Evolutionary conservation across 1,284 basidiomycete species (phyloP), one percentile per base, ranked within the genome.

Genomic region (Trichosporon faecale): DNA sequence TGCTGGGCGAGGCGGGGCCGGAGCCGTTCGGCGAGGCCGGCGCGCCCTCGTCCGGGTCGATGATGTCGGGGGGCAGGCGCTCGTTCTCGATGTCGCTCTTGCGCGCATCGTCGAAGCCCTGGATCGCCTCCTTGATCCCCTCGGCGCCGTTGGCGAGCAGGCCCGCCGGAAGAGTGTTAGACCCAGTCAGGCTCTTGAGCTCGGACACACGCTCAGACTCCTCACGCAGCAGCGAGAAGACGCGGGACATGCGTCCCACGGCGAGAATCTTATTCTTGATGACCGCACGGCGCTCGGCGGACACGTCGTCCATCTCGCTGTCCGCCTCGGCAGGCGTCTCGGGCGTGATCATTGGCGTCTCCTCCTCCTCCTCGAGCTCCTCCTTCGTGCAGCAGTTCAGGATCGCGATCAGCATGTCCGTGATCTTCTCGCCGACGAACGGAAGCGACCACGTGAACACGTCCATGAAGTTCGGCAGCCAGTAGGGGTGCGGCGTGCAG

Each of bases 51-150:
- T 83, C 82, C 40, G 84, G 82, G 79, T 98, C 95, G 80, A 95
- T 92, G 27, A 99, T 88, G 31, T 98, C 95, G 0, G 96, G 96
- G 14, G 95, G 96, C 31, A 98, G 86, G 61, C 94, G 91, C 85
- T 99, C 96, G 85, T 99, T 98, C 85, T 99, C 96, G 77, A 99
- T 98, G 86, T 99, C 97, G 52, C 93, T 95, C 85, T 95, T 96
- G 75, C 96, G 93, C 92, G 96, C 96, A 81, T 98, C 95, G 66
- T 95, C 93, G 81, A 98, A 99, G 75, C 91, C 91, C 74, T 88
- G 90, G 78, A 99, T 98, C 23, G 93, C 91, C 73, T 98, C 93
- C 84, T 93, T 98, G 85, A 99, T 96, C 23, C 94, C 95, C 79
- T 98, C 96, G 4, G 93, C 90, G 25, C 95, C 95, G 71, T 91